These are phyloP conservation scores for Paecilomyces formosus DNA, from an alignment of 2,329 filamentous ascomycete species.

Conservation along the genomic window DNA sequence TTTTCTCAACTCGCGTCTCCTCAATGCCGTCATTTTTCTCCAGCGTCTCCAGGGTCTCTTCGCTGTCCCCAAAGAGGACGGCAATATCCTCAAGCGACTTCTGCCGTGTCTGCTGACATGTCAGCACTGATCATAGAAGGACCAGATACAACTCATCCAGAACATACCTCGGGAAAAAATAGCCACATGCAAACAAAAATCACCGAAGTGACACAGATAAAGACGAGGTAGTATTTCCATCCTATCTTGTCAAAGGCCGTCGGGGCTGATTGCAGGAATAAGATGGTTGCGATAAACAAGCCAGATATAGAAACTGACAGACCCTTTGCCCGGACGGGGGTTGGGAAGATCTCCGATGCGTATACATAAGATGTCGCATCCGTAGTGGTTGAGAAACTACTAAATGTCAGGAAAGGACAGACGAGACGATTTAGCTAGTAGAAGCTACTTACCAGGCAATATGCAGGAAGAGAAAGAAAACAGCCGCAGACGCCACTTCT, in stretches of 20 bases:
- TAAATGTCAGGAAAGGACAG: too few species aligned
- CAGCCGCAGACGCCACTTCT: conserved; percentile 1
- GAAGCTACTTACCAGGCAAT: conserved; percentile 1
- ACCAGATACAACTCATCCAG: not conserved
- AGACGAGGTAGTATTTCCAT: not conserved
- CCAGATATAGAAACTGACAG: conserved; percentile 8
- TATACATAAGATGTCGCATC: conserved; percentile 13
- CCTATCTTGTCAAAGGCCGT: conserved; percentile 10
- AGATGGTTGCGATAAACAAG: conserved; percentile 7
- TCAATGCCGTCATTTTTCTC: not conserved
- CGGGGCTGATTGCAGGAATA: conserved; percentile 9
- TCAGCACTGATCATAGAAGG: not conserved
- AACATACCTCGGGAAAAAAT: not conserved
- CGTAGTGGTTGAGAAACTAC: conserved; percentile 4
- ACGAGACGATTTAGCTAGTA: not conserved
- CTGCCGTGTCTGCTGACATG: not conserved
- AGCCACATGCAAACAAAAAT: not conserved
- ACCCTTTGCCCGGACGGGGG: conserved; percentile 11
- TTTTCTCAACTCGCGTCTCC: not conserved
- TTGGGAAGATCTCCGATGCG: conserved; percentile 14
- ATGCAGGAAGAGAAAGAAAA: conserved; percentile 5
- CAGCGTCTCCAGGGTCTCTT: not conserved
- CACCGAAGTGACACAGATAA: not conserved
- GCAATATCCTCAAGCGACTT: not conserved
- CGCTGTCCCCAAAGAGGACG: not conserved